Evolutionary conservation across 345 rosid genomes (phyloP), one percentile per base, ranked within the genome.

Genomic region (Citrus trifoliata): DNA sequence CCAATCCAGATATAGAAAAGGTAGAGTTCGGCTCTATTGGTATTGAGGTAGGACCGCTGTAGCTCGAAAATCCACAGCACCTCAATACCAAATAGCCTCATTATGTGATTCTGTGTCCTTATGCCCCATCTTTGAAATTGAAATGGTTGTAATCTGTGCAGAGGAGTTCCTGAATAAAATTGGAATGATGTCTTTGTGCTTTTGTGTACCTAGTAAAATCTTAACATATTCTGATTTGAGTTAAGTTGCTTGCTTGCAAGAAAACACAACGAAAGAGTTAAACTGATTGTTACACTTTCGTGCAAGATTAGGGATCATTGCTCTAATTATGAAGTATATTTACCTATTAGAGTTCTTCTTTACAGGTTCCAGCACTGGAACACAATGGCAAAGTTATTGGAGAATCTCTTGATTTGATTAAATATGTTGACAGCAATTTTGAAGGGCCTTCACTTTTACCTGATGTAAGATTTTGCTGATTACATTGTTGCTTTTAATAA

Each of bases 351-450:
- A 59, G 53, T 69, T 61, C 61, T 66, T 66, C 2, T 79, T 73
- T 70, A 8, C 37, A 95, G 99, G 97, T 95, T 51, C 98, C 98
- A 51, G 84, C 99, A 10, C 81, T 95, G 87, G 98, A 95, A 79
- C 99, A 95, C 86, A 86, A 95, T 81, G 94, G 98, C 6, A 92
- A 93, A 85, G 56, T 93, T 66, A 93, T 80, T 22, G 98, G 98
- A 38, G 98, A 95, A 86, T 91, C 97, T 87, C 86, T 95, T 24
- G 96, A 95, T 78, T 81, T 95, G 87, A 83, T 93, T 62, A 90
- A 88, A 74, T 95, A 93, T 77, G 60, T 93, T 8, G 96, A 95
- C n/a, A 81, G 78, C 87, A 93, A 88, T 85, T 95, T 95, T 51
- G 94, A 93, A 69, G 99, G 98, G 56, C 91, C 95, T 80, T 88